phyloP scores from a whole-genome alignment of 768 basidiomycete genomes.

The Pleurotus sapidus region DNA sequence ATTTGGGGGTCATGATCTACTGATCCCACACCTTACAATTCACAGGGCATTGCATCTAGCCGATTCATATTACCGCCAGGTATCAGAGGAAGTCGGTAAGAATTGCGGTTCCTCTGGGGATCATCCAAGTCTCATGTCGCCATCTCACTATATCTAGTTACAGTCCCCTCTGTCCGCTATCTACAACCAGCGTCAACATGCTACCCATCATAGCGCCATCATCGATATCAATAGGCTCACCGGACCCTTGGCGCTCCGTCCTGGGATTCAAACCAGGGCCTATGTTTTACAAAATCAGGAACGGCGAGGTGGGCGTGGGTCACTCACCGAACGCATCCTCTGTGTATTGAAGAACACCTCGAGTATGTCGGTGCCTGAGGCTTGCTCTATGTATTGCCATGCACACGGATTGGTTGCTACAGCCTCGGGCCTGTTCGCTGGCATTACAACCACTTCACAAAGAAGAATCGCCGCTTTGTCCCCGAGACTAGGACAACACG shows the following conservation, averaged over 20 bases:
- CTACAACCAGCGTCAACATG: not conserved
- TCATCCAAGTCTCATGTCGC: too few species aligned
- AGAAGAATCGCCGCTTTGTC: not conserved
- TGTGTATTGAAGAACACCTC: not conserved
- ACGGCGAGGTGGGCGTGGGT: conserved; percentile 3
- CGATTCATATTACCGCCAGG: conserved; percentile 1
- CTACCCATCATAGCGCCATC: not conserved
- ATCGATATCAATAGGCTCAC: not conserved
- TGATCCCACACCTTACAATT: not conserved
- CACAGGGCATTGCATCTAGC: not conserved
- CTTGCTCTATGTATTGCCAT: too few species aligned
- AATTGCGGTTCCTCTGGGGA: too few species aligned
- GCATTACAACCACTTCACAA: not conserved
- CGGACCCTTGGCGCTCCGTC: conserved; percentile 4
- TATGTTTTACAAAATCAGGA: not conserved
- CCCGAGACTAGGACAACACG: not conserved
- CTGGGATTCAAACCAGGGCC: not conserved
- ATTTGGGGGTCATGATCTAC: not conserved
- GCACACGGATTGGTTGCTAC: too few species aligned
- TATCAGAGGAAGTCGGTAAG: not conserved
- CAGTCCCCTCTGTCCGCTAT: too few species aligned
- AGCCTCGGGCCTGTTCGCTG: not conserved
- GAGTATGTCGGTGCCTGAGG: too few species aligned
- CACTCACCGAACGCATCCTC: not conserved
- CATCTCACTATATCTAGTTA: too few species aligned